Conservation (phyloP, 805 yeast genomes). For the Ogataea neopini region DNA sequence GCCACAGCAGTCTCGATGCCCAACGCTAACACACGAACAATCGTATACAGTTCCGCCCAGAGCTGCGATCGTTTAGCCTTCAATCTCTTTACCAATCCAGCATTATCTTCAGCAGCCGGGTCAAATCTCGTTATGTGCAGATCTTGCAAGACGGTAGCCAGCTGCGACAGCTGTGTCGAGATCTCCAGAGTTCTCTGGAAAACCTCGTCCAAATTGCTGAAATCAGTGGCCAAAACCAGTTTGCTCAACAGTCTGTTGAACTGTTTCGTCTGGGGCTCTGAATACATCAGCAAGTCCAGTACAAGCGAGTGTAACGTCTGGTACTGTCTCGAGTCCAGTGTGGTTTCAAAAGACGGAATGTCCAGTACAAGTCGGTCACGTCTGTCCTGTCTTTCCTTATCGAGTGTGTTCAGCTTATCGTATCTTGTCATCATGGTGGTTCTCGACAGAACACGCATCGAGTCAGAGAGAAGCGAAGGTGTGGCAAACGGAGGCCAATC, state of each 20-base stretch:
- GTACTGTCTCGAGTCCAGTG: constrained; percentile 76
- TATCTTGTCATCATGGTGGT: constrained; percentile 62
- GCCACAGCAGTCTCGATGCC: constrained; percentile 27
- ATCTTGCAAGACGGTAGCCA: constrained; percentile 17
- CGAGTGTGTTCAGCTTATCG: constrained; percentile 51
- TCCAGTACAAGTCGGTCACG: constrained; percentile 50
- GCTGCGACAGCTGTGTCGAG: constrained; percentile 7
- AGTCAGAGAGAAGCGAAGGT: constrained; percentile 53
- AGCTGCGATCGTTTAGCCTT: constrained; percentile 39
- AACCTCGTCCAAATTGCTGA: constrained; percentile 50
- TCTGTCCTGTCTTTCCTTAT: constrained; percentile 7
- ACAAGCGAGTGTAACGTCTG: constrained; percentile 62
- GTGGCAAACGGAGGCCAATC: constrained; percentile 90
- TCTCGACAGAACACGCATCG: constrained; percentile 59
- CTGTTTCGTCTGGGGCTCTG: constrained; percentile 66
- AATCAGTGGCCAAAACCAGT: constrained; percentile 67
- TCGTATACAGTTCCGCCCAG: constrained; percentile 43
- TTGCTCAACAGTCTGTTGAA: constrained; percentile 63
- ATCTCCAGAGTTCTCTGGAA: constrained; percentile 13
- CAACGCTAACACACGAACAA: constrained; percentile 41
- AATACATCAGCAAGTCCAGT: constrained; percentile 56
- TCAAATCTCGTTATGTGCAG: constrained; percentile 49
- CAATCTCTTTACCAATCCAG: constrained; percentile 34
- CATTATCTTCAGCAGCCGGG: constrained; percentile 33
- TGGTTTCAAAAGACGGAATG: constrained; percentile 65